Conservation (phyloP, 768 basidiomycete species). For the Boletus huronensis region DNA sequence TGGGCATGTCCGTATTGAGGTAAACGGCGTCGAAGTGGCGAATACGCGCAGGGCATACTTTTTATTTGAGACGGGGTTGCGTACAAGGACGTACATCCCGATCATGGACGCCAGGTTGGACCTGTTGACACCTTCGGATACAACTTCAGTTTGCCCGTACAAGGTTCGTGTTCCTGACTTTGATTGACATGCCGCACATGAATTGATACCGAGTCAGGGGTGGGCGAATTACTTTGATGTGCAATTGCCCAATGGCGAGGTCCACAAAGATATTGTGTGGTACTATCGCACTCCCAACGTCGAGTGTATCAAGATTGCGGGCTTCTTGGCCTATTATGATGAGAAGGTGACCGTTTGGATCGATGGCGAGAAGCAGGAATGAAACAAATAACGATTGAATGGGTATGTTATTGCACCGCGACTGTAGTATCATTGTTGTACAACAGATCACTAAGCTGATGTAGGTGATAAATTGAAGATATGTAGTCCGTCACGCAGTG, state of each 20-base stretch:
- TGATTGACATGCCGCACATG: background rate
- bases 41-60: constrained; percentile 53
- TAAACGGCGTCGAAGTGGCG: constrained; percentile 60
- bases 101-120: constrained; percentile 52
- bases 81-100: constrained; percentile 58
- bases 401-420: background rate
- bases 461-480: background rate
- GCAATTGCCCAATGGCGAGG: constrained; percentile 41
- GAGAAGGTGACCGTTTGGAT: constrained; percentile 67
- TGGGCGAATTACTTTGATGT: constrained; percentile 57
- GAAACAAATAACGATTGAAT: constrained; percentile 18
- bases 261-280: constrained; percentile 54
- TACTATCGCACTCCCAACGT: constrained; percentile 54
- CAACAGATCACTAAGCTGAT: background rate
- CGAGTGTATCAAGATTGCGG: constrained; percentile 49
- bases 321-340: constrained; percentile 59
- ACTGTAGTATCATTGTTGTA: constrained; percentile 1
- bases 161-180: constrained; percentile 42
- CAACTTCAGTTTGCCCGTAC: constrained; percentile 55
- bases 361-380: constrained; percentile 52
- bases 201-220: constrained; percentile 40
- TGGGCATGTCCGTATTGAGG: constrained; percentile 55
- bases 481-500: background rate
- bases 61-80: constrained; percentile 56
- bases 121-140: constrained; percentile 45